These are phyloP conservation scores for Candida manassasensis DNA, from an alignment of 805 yeast genomes.

Conservation along the genomic window DNA sequence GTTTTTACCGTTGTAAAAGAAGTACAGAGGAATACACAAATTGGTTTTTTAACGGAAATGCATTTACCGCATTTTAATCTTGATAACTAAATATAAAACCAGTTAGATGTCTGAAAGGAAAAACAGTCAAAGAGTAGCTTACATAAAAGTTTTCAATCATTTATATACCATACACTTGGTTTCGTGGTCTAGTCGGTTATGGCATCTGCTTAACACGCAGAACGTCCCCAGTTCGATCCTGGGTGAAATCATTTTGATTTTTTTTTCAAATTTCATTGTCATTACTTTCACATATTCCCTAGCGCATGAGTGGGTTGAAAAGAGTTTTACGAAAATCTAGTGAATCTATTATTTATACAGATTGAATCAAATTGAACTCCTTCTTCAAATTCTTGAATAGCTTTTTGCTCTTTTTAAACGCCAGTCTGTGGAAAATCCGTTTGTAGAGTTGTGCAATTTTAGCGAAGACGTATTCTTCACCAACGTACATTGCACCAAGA, in stretches of 20 bases:
- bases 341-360: slow-evolving; percentile 4
- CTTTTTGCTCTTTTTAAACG: slow-evolving; percentile 30
- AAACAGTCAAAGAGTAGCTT: too few relatives aligned
- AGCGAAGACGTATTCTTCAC: slow-evolving; percentile 43
- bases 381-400: slow-evolving; percentile 32
- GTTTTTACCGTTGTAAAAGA: too few relatives aligned
- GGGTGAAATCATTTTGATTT: slow-evolving; percentile 95
- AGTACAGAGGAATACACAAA: too few relatives aligned
- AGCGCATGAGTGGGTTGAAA: too few relatives aligned
- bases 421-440: slow-evolving; percentile 21
- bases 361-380: slow-evolving; percentile 10
- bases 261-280: too few relatives aligned
- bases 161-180: slow-evolving; percentile 4
- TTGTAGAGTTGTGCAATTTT: slow-evolving; percentile 38
- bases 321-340: too few relatives aligned
- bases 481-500: slow-evolving; percentile 41
- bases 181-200: slow-evolving; percentile 98
- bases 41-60: too few relatives aligned
- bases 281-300: slow-evolving; percentile 21
- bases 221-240: slow-evolving; percentile 99
- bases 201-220: slow-evolving; percentile 99
- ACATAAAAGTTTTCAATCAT: too few relatives aligned
- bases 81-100: too few relatives aligned
- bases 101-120: too few relatives aligned
- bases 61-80: too few relatives aligned